Evolutionary conservation across 2,329 filamentous ascomycete genomes (phyloP).

Genomic region (Coniochaeta pulveracea): DNA sequence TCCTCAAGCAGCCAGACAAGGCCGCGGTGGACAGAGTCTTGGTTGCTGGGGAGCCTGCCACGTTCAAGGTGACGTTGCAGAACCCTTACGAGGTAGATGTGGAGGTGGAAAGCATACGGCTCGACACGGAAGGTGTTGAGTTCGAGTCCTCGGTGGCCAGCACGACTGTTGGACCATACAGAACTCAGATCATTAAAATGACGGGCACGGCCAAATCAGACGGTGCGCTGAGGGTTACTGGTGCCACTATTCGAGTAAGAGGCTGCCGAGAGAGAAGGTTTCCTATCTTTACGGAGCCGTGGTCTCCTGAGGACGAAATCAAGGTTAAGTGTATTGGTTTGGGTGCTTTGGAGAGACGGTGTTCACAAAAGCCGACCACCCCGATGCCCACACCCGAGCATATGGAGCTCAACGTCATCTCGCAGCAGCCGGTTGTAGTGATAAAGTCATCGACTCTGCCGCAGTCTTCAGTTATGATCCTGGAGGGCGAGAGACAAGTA

Average conservation of each 20-base stretch:
- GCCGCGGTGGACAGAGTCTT: slow-evolving; percentile 54
- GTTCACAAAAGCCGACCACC: slow-evolving; percentile 22
- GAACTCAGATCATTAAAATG: slow-evolving; percentile 68
- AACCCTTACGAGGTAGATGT: slow-evolving; percentile 92
- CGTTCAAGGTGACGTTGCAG: slow-evolving; percentile 75
- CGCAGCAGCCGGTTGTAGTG: slow-evolving; percentile 64
- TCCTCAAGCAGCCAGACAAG: slow-evolving; percentile 56
- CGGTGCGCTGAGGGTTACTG: slow-evolving; percentile 63
- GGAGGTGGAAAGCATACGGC: slow-evolving; percentile 69
- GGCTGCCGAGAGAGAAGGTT: slow-evolving; percentile 78
- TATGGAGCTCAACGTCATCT: slow-evolving; percentile 63
- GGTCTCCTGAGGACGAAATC: slow-evolving; percentile 55
- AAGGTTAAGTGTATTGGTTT: slow-evolving; percentile 73
- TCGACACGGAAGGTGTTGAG: slow-evolving; percentile 63
- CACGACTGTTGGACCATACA: slow-evolving; percentile 66
- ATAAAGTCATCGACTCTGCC: slow-evolving; percentile 68
- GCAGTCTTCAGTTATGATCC: slow-evolving; percentile 80
- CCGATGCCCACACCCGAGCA: slow-evolving; percentile 31
- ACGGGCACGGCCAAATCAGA: slow-evolving; percentile 53
- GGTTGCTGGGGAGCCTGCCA: slow-evolving; percentile 66
- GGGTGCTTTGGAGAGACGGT: slow-evolving; percentile 38
- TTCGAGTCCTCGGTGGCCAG: slow-evolving; percentile 57
- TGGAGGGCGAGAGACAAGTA: slow-evolving; percentile 73
- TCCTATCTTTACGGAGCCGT: slow-evolving; percentile 68
- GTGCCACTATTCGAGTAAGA: slow-evolving; percentile 67